phyloP scores from a whole-genome alignment of 108 stramenopile species.

The Parietichytrium sp. region DNA sequence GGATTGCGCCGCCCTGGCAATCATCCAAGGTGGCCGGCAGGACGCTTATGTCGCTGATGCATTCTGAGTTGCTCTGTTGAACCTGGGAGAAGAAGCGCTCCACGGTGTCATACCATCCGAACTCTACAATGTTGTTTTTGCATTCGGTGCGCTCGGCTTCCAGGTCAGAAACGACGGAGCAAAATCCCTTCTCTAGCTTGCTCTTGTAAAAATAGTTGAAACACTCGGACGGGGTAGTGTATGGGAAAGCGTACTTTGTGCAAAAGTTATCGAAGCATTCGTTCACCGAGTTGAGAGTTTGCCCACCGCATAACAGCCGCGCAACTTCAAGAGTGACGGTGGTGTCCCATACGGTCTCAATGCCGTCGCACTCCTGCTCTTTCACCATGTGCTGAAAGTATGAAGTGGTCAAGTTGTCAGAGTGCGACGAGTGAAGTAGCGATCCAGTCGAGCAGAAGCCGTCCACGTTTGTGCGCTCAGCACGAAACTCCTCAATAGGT shows the following conservation, averaged over 20 bases:
- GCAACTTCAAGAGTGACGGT: neutral
- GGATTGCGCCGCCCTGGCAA: neutral
- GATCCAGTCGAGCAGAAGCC: constrained; percentile 13
- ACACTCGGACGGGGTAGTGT: neutral
- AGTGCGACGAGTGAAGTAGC: neutral
- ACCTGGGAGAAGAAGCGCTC: too few relatives aligned
- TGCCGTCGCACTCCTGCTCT: neutral
- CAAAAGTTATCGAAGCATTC: constrained; percentile 33
- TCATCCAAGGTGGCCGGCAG: neutral
- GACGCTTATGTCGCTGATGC: neutral
- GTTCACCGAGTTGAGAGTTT: neutral
- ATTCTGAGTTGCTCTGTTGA: too few relatives aligned
- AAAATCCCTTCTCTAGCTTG: neutral
- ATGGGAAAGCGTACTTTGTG: neutral
- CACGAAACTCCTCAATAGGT: neutral
- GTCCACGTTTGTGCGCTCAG: neutral
- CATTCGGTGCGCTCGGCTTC: too few relatives aligned
- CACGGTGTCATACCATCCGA: too few relatives aligned
- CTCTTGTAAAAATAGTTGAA: neutral
- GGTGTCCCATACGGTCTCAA: constrained; percentile 4
- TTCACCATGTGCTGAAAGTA: neutral
- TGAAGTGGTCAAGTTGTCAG: neutral
- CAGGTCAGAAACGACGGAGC: too few relatives aligned
- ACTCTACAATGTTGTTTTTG: too few relatives aligned
- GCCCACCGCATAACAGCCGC: neutral